phyloP scores from a whole-genome alignment of 768 basidiomycete genomes.

The Psilocybe tampanensis region DNA sequence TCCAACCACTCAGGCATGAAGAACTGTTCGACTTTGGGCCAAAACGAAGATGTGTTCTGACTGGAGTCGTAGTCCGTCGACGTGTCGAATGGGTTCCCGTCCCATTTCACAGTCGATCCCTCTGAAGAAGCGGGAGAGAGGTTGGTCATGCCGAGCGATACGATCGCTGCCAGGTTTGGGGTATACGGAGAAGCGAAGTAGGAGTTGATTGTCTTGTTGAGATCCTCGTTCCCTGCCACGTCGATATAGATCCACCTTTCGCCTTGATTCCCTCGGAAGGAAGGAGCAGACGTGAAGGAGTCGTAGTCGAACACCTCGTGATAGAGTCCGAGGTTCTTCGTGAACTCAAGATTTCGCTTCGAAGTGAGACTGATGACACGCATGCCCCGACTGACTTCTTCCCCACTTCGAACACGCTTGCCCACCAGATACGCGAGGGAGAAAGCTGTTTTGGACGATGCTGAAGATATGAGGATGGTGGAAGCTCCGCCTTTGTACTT shows the following conservation, averaged over 20 bases:
- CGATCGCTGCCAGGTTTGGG: slow-evolving; percentile 37
- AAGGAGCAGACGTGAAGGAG: slow-evolving; percentile 33
- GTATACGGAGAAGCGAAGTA: slow-evolving; percentile 43
- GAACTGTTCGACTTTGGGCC: slow-evolving; percentile 50
- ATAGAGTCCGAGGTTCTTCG: slow-evolving; percentile 54
- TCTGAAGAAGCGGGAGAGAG: slow-evolving; percentile 46
- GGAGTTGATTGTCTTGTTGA: slow-evolving; percentile 47
- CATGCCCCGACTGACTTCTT: slow-evolving; percentile 21
- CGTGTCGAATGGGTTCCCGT: slow-evolving; percentile 34
- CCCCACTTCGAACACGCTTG: slow-evolving; percentile 41
- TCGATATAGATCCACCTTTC: slow-evolving; percentile 63
- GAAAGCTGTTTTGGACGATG: slow-evolving; percentile 74
- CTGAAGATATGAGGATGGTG: slow-evolving; percentile 63
- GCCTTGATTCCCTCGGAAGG: slow-evolving; percentile 28
- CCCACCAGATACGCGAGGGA: slow-evolving; percentile 63
- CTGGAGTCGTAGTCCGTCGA: neutral
- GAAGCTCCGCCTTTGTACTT: slow-evolving; percentile 51
- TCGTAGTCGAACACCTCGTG: slow-evolving; percentile 59
- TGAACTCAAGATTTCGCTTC: slow-evolving; percentile 54
- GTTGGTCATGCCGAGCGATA: slow-evolving; percentile 60
- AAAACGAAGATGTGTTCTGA: slow-evolving; percentile 25
- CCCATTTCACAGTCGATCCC: slow-evolving; percentile 37
- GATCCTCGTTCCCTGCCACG: slow-evolving; percentile 55
- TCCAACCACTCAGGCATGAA: slow-evolving; percentile 75
- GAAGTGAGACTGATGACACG: slow-evolving; percentile 66